phyloP scores from a whole-genome alignment of 139 green algal species.

The Choricystis sp. region DNA sequence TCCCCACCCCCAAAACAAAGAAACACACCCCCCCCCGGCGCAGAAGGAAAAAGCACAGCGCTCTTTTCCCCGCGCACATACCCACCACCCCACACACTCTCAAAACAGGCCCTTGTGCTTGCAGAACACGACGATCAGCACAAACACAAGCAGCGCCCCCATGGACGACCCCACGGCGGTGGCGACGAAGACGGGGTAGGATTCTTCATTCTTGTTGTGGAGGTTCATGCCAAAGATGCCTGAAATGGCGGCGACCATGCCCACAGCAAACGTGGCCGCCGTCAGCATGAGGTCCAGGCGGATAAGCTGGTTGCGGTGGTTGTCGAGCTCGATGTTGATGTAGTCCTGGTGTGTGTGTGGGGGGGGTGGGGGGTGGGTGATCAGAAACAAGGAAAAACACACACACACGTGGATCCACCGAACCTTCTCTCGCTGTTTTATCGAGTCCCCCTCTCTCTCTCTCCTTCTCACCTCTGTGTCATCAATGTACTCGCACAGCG shows the following conservation, averaged over 20 bases:
- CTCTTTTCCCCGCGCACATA: no score
- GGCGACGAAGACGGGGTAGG: slow-evolving; percentile 19
- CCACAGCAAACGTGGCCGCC: slow-evolving; percentile 51
- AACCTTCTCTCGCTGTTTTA: neutral
- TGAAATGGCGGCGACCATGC: slow-evolving; percentile 47
- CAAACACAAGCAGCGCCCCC: slow-evolving; percentile 7
- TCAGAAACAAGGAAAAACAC: neutral
- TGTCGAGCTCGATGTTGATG: slow-evolving; percentile 90
- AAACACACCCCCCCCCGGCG: no score
- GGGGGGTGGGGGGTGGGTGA: neutral
- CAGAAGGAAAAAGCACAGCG: no score
- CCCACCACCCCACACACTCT: no score
- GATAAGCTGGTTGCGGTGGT: slow-evolving; percentile 69
- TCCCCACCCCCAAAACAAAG: no score
- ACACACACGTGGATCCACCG: neutral
- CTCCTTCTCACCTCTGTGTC: slow-evolving; percentile 56
- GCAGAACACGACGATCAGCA: slow-evolving; percentile 6
- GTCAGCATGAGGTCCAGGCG: slow-evolving; percentile 72
- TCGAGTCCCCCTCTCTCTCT: neutral
- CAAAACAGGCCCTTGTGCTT: neutral
- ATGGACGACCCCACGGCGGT: slow-evolving; percentile 2
- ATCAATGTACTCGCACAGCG: slow-evolving; percentile 84
- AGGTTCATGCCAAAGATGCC: slow-evolving; percentile 95
- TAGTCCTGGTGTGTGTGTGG: slow-evolving; percentile 69
- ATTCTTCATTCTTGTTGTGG: slow-evolving; percentile 20